Base-by-base conservation (phyloP, 1,284 basidiomycete genomes). In the Puccinia novopanici region DNA sequence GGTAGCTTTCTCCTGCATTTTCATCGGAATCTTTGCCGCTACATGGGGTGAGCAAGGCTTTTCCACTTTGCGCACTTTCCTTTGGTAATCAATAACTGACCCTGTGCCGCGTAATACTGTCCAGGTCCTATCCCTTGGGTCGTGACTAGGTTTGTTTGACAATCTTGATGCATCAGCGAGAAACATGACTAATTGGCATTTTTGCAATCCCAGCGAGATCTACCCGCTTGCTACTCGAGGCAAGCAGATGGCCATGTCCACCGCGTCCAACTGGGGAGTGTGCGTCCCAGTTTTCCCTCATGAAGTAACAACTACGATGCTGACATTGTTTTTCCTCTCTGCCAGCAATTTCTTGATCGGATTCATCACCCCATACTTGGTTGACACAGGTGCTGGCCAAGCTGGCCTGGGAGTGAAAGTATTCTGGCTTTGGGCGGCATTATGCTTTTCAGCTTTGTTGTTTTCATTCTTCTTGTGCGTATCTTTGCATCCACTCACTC, bases 341-440 rank as follows among this genome's bases (percentile, higher is more conserved):
- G n/a, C n/a, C n/a, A 81, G 80, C 40, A 65, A 91, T 84, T 91
- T 90, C 82, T 89, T 86, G 82, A 90, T 92, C 82, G 88, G 89
- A 27, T 88, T 89, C 82, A 88, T 87, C 84, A 91, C 91, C 0
- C 93, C 93, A 12, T 94, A 91, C 88, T 89, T 94, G 82, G 93
- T 94, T 84, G 88, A 91, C 86, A 17, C 57, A 45, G 86, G 84
- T 30, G 81, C 84, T 2, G 90, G 90, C 57, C 87, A 88, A 67
- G 90, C 90, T n/a, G 89, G 90, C 84, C 90, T 94, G 74, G 88
- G 90, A 70, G 89, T 89, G 75, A 93, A 92, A 86, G 93, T 95
- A 84, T 95, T 95, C 90, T 95, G 84, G 82, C 82, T 85, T 82
- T 85, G 84, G 84, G 82, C 83, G 12, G 83, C 78, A 40, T 83